Conservation (phyloP, 345 rosid species). For the Eucalyptus marginata region DNA sequence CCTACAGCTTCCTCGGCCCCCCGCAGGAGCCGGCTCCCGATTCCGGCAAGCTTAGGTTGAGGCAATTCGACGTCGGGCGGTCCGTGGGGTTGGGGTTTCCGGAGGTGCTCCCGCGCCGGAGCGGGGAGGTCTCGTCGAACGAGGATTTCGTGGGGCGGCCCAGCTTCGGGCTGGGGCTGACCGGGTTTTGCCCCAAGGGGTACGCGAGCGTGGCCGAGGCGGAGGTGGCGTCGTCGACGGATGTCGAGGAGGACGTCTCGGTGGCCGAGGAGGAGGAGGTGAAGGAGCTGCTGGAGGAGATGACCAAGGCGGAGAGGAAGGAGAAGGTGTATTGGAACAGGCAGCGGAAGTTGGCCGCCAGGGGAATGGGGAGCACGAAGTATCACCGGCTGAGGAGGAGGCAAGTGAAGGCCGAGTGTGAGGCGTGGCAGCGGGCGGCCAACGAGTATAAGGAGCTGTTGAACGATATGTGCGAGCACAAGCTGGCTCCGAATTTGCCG, state of each 20-base stretch:
- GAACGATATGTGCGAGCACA: constrained; percentile 84
- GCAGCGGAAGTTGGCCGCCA: not conserved
- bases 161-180: constrained; percentile 11
- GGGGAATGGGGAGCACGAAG: constrained; percentile 31
- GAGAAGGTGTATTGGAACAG: constrained; percentile 7
- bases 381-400: constrained; percentile 41
- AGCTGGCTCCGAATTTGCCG: constrained; percentile 88
- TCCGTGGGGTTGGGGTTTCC: constrained; percentile 3
- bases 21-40: constrained; percentile 12
- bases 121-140: constrained; percentile 12
- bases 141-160: constrained; percentile 21
- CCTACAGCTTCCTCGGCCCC: constrained; percentile 18
- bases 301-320: constrained; percentile 42
- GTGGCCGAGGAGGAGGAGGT: constrained; percentile 57
- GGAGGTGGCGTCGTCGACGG: constrained; percentile 64
- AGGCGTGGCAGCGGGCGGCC: constrained; percentile 92
- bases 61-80: constrained; percentile 10
- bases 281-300: constrained; percentile 46
- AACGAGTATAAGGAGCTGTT: constrained; percentile 76
- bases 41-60: not conserved
- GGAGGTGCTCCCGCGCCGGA: constrained; percentile 10
- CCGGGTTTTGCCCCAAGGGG: constrained; percentile 42
- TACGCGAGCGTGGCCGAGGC: constrained; percentile 78
- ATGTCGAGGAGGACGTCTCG: constrained; percentile 58
- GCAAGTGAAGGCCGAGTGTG: constrained; percentile 86